Evolutionary conservation across 2,329 filamentous ascomycete genomes (phyloP), one percentile per base, ranked within the genome.

Genomic region (Escovopsis sp.): DNA sequence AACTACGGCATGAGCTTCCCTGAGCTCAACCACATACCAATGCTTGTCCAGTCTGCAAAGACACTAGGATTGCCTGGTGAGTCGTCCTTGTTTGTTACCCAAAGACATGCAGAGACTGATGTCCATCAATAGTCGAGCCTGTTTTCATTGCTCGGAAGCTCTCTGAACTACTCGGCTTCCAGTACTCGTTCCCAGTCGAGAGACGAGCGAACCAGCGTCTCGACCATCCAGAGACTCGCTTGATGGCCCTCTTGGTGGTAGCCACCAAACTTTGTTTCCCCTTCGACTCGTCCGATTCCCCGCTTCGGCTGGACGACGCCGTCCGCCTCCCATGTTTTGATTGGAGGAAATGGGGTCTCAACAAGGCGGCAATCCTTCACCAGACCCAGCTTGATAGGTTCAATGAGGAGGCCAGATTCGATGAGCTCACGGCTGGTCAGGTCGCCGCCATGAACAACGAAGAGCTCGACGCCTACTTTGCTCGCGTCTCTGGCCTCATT

Each of bases 211-310:
- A 67, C 45, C 60, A 67, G 24, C 60, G 72, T 8, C 61, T 79
- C 13, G 67, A 76, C 39, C 72, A 81, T 47, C 86, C 91, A 0
- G 91, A 96, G 53, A 66, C 84, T 6, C 73, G 83, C 35, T 63
- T 95, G 1, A 67, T 86, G 42, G 70, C 79, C 4, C 64, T 85
- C 4, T 58, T 94, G 4, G 65, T 94, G 2, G 69, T 94, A 12
- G 76, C 82, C 4, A 77, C 81, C 4, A 95, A 95, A 52, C 58
- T 94, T 2, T 67, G 82, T 15, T 87, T 85, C 51, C 85, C 89
- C 0, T 76, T 94, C 36, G 76, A 85, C 51, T 63, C 65, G 16
- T 52, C 67, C 49, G 71, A 70, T 7, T 58, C 54, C 31, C 67
- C 65, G 14, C 40, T 52, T 16, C 39, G 41, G 10, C 35, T 24